Conservation (phyloP, 2,329 filamentous ascomycete species). For the Paraphaeosphaeria sporulosa region DNA sequence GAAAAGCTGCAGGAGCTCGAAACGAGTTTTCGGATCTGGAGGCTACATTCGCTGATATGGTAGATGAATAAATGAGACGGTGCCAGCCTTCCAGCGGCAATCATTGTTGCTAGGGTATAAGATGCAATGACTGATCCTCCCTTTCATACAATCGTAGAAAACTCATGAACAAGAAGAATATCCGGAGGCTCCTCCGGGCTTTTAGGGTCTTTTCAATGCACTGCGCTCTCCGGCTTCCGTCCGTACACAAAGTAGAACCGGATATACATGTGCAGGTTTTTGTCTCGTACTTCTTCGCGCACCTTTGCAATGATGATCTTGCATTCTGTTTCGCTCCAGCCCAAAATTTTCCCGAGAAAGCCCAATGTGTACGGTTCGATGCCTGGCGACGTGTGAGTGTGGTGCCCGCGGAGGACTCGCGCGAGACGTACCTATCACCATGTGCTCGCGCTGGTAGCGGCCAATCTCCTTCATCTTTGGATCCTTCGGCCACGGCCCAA, state of each 20-base stretch:
- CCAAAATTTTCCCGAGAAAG: constrained; percentile 45
- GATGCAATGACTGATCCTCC: background rate
- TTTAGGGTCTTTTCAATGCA: constrained; percentile 5
- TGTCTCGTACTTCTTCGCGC: constrained; percentile 38
- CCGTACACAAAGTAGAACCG: constrained; percentile 46
- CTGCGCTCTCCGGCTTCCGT: constrained; percentile 33
- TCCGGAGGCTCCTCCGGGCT: background rate
- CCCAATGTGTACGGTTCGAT: constrained; percentile 47
- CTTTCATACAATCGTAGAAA: background rate
- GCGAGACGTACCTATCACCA: constrained; percentile 32
- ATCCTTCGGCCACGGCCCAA: constrained; percentile 57
- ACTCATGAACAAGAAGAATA: background rate
- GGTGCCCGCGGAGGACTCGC: background rate
- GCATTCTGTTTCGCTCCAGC: constrained; percentile 46
- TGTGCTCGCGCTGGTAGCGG: constrained; percentile 48
- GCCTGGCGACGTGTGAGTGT: constrained; percentile 17
- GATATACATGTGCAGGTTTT: constrained; percentile 40
- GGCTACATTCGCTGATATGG: too few relatives aligned
- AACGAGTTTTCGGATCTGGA: background rate
- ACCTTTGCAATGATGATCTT: constrained; percentile 45
- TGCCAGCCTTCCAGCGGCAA: background rate
- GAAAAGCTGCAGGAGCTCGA: background rate
- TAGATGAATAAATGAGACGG: background rate
- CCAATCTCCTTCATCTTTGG: constrained; percentile 60
- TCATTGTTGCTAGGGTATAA: background rate